These are phyloP conservation scores for Hypoxylon lienhwacheense DNA, from an alignment of 495 filamentous ascomycete genomes.

Conservation along the genomic window DNA sequence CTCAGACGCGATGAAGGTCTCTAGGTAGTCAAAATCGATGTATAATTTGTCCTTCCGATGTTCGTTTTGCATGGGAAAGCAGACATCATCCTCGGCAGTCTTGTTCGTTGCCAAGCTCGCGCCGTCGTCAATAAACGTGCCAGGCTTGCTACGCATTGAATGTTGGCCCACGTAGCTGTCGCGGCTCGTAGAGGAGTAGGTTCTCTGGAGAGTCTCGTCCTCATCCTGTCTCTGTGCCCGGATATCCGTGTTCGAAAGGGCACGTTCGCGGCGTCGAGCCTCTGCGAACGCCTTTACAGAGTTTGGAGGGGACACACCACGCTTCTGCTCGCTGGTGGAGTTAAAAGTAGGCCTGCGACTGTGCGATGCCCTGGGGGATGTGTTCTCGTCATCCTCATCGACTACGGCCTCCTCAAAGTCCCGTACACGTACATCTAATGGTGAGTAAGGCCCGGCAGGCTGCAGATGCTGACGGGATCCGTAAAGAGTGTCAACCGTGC, in stretches of 20 bases:
- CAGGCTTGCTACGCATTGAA: conserved; percentile 47
- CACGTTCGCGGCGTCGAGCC: conserved; percentile 59
- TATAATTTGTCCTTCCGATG: conserved; percentile 49
- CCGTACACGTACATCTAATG: conserved; percentile 39
- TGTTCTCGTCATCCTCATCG: conserved; percentile 70
- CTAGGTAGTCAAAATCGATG: conserved; percentile 87
- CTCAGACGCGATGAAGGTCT: conserved; percentile 69
- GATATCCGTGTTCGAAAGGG: conserved; percentile 54
- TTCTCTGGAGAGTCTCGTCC: conserved; percentile 67
- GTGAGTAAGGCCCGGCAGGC: conserved; percentile 40
- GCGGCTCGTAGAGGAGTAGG: conserved; percentile 69
- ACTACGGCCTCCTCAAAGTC: conserved; percentile 76
- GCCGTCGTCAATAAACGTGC: conserved; percentile 49
- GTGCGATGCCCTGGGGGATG: conserved; percentile 42
- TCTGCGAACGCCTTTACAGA: conserved; percentile 98
- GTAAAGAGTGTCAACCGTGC: conserved; percentile 57
- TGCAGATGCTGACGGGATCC: conserved; percentile 48
- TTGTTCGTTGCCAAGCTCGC: conserved; percentile 56
- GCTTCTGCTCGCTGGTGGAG: conserved; percentile 47
- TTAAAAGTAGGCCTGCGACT: conserved; percentile 53
- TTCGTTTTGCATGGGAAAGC: conserved; percentile 66
- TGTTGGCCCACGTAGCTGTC: conserved; percentile 41
- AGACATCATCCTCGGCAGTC: conserved; percentile 78
- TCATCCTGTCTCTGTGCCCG: conserved; percentile 53
- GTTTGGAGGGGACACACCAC: conserved; percentile 86